These are phyloP conservation scores for Trametes villosa DNA, from an alignment of 768 basidiomycete genomes.

Conservation along the genomic window DNA sequence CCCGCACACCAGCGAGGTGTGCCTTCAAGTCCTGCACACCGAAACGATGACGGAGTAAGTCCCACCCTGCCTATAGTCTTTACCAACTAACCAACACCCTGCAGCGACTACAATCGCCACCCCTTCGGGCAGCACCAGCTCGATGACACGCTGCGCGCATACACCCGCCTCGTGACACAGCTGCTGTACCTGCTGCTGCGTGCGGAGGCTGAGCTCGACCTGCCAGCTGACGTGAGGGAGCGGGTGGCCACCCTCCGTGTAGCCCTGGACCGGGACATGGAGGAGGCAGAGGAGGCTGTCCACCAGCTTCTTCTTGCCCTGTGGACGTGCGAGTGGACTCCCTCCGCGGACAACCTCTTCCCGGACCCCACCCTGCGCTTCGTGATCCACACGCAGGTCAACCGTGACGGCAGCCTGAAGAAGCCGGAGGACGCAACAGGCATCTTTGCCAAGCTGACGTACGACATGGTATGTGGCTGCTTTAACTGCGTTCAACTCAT, in stretches of 20 bases:
- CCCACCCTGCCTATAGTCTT: neutral
- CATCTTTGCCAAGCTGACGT: conserved; percentile 7
- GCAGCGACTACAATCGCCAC: conserved; percentile 3
- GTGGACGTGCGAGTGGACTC: conserved; percentile 2
- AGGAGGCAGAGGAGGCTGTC: neutral
- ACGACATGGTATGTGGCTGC: conserved; percentile 7
- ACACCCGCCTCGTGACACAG: neutral
- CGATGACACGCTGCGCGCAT: conserved; percentile 3
- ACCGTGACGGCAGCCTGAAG: conserved; percentile 8
- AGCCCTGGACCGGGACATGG: neutral
- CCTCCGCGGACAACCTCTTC: neutral
- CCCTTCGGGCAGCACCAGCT: conserved; percentile 10
- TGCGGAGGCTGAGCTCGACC: neutral
- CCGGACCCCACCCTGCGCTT: conserved; percentile 7
- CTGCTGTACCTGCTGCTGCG: conserved; percentile 4
- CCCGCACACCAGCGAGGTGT: neutral
- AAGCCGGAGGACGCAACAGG: conserved; percentile 3
- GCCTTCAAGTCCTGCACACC: conserved; percentile 5
- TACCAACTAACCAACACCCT: neutral
- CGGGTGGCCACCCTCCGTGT: neutral
- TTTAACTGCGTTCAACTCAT: neutral
- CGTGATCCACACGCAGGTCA: conserved; percentile 9
- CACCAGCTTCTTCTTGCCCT: conserved; percentile 1
- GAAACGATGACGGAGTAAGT: conserved; percentile 5
- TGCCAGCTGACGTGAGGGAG: neutral